Evolutionary conservation across 2,329 filamentous ascomycete genomes (phyloP), one percentile per base, ranked within the genome.

Genomic region (Xylariaceae sp.): DNA sequence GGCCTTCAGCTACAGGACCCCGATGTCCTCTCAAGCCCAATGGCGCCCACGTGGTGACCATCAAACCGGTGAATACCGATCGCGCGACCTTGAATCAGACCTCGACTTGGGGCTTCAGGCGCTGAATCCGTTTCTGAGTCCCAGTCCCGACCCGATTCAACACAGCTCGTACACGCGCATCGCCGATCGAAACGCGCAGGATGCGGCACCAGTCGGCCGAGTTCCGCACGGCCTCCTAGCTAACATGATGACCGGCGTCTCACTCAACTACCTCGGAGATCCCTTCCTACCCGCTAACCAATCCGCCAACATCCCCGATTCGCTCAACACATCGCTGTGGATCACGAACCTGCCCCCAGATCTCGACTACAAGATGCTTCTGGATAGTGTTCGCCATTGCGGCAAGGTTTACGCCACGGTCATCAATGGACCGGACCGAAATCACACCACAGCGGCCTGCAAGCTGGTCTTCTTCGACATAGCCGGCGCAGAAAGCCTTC

Each of bases 331-430:
- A 37, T 75, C 79, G 0, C 71, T 84, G 1, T 84, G 80, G 77
- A 63, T 85, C 30, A 80, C 77, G 1, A 79, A 80, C 53, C 74
- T 85, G 0, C 79, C 81, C 0, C 72, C 77, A 0, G 62, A 73
- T 55, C 69, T 79, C 48, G 76, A 72, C 1, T 73, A 77, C 47
- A 63, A 69, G 30, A 72, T 77, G 63, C 77, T 84, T 1, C 75
- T 84, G 1, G 59, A 65, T 1, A 62, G 72, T 2, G 76, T 84
- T 49, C 74, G 75, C 9, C 66, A 73, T 60, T 71, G 78, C 35
- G 82, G 82, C 1, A 80, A 82, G 57, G 70, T 84, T 9, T 83
- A 74, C 66, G 79, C 79, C 51, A 74, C 74, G 1, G 78, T 78
- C 58, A 79, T 85, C 72, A 84, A 82, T 72, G 68, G 70, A 1